A percentile compares a stretch with the other conserved stretches of the same genome.
phyloP scores from a whole-genome alignment of 495 filamentous ascomycete species.

The Aspergillus panamensis region DNA sequence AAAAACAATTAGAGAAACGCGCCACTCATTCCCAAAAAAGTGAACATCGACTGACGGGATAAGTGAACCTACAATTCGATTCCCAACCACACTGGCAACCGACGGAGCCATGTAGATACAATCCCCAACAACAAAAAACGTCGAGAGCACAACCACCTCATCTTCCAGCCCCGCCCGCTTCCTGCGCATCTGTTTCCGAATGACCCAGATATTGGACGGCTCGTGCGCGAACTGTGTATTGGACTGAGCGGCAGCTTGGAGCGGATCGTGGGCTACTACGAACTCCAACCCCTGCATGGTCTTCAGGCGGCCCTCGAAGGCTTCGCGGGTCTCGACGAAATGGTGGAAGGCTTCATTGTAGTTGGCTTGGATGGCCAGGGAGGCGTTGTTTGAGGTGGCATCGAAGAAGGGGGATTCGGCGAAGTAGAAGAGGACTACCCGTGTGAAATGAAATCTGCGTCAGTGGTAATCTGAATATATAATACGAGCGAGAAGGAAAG shows the following conservation, averaged over 20 bases:
- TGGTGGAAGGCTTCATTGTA: conserved; percentile 66
- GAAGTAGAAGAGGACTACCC: conserved; percentile 83
- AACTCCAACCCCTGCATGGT: conserved; percentile 83
- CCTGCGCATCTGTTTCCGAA: conserved; percentile 79
- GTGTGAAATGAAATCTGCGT: not conserved
- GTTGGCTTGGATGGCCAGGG: conserved; percentile 68
- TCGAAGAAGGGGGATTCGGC: conserved; percentile 89
- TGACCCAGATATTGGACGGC: conserved; percentile 76
- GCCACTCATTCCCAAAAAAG: conserved; percentile 4
- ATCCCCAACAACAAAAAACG: conserved; percentile 81
- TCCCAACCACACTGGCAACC: conserved; percentile 70
- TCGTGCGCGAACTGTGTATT: conserved; percentile 53
- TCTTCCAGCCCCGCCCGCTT: conserved; percentile 57
- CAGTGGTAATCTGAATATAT: not conserved
- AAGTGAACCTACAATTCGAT: conserved; percentile 59
- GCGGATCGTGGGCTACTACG: conserved; percentile 70
- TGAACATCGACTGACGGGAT: not conserved
- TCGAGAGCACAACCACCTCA: conserved; percentile 67
- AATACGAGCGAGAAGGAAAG: not conserved
- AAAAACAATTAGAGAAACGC: conserved; percentile 31
- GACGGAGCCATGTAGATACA: conserved; percentile 88
- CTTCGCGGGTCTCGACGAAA: conserved; percentile 64
- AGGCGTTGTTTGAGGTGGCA: conserved; percentile 79
- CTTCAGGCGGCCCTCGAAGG: conserved; percentile 72
- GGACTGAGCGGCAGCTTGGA: conserved; percentile 58